Conservation (phyloP, 352 stramenopile genomes). For the Phytophthora fragariaefolia region DNA sequence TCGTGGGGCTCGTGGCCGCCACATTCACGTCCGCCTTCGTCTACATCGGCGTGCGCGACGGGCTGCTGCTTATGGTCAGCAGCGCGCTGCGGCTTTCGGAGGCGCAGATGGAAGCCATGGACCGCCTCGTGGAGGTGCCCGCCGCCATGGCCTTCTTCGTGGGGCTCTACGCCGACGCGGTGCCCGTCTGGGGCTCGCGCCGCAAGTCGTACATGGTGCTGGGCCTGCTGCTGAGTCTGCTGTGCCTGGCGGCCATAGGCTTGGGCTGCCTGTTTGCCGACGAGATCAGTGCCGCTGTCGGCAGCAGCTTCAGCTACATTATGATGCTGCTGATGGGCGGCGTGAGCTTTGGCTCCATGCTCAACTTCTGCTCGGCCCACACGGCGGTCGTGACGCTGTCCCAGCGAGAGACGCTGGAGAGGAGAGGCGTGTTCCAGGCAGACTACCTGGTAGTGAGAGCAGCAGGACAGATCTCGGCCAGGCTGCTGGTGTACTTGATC, state of each 20-base stretch:
- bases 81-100: conserved; percentile 41
- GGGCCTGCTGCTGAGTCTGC: conserved; percentile 52
- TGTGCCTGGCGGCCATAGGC: conserved; percentile 28
- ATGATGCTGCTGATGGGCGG: conserved; percentile 50
- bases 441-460: conserved; percentile 53
- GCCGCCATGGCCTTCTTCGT: conserved; percentile 84
- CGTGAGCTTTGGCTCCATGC: conserved; percentile 56
- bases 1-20: conserved; percentile 47
- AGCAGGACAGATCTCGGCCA: conserved; percentile 34
- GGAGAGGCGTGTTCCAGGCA: conserved; percentile 50
- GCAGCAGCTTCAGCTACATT: conserved; percentile 37
- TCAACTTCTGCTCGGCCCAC: conserved; percentile 60
- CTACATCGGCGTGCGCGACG: conserved; percentile 43
- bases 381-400: conserved; percentile 59
- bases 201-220: conserved; percentile 88
- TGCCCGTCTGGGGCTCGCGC: conserved; percentile 75
- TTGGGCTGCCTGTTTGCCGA: conserved; percentile 38
- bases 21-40: conserved; percentile 60
- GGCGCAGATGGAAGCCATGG: conserved; percentile 37
- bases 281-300: conserved; percentile 8
- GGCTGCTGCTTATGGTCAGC: conserved; percentile 41
- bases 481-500: conserved; percentile 36
- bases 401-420: conserved; percentile 49
- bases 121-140: conserved; percentile 66
- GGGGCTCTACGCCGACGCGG: conserved; percentile 80